Conservation (phyloP, 225 moss, liverwort and hornwort genomes). For the Thuidium tamariscinum region DNA sequence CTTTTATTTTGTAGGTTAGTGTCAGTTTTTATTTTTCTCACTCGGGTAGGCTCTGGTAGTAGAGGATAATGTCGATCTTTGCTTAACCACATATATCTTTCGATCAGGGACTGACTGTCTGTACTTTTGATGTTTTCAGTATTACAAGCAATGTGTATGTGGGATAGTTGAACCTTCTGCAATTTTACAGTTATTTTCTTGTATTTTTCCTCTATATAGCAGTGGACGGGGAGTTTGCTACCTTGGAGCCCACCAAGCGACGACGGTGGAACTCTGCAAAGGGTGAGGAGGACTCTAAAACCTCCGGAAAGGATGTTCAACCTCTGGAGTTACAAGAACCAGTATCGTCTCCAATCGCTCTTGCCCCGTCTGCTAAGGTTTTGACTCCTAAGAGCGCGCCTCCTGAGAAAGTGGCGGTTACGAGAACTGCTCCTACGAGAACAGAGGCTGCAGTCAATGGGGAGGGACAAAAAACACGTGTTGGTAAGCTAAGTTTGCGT, state of each 20-base stretch:
- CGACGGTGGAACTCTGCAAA: conserved; percentile 91
- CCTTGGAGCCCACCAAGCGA: conserved; percentile 82
- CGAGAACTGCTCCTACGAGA: conserved; percentile 44
- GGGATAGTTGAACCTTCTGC: background rate
- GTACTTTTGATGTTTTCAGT: background rate
- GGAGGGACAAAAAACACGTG: conserved; percentile 68
- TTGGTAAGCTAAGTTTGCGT: conserved; percentile 27
- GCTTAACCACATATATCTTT: background rate
- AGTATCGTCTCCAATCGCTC: conserved; percentile 8
- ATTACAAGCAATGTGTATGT: background rate
- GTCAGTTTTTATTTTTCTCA: background rate
- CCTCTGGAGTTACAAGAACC: conserved; percentile 37
- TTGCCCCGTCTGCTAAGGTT: conserved; percentile 30
- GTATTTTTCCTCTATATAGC: background rate
- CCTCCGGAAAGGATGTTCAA: conserved; percentile 29
- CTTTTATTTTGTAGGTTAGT: background rate
- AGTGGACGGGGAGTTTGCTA: conserved; percentile 48
- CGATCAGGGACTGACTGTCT: background rate
- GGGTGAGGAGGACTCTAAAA: conserved; percentile 36
- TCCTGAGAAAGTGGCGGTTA: conserved; percentile 48
- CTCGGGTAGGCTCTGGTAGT: background rate
- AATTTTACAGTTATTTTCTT: background rate
- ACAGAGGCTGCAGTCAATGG: conserved; percentile 64
- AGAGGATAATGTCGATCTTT: background rate
- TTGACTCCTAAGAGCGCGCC: conserved; percentile 52